These are phyloP conservation scores for Lipomyces yamadae DNA, from an alignment of 805 yeast genomes.

Conservation along the genomic window DNA sequence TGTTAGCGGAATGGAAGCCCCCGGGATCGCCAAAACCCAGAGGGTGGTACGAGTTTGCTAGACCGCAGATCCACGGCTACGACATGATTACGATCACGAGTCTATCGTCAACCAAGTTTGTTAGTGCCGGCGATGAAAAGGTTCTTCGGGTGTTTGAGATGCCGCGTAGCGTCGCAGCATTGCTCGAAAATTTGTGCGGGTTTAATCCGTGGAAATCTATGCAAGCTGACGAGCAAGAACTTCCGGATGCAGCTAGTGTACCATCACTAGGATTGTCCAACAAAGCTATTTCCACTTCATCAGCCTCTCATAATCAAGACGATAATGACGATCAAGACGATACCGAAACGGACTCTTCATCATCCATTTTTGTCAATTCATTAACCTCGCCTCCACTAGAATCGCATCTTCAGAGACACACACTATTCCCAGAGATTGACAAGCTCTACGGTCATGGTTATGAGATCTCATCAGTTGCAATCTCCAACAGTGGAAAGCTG, in stretches of 20 bases:
- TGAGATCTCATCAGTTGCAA: conserved; percentile 81
- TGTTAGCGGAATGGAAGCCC: conserved; percentile 68
- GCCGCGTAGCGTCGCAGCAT: conserved; percentile 74
- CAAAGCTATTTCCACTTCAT: conserved; percentile 69
- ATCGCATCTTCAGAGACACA: conserved; percentile 86
- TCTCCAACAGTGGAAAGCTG: conserved; percentile 62
- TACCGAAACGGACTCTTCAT: conserved; percentile 40
- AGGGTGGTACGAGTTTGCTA: conserved; percentile 88
- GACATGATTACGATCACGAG: conserved; percentile 85
- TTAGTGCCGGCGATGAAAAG: conserved; percentile 97
- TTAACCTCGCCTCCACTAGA: conserved; percentile 76
- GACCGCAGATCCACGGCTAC: conserved; percentile 98
- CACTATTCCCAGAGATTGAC: conserved; percentile 94
- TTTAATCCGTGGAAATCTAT: conserved; percentile 40
- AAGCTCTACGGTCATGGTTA: conserved; percentile 97
- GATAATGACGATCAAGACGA: conserved; percentile 45
- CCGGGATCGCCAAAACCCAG: conserved; percentile 41
- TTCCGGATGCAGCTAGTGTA: conserved; percentile 85
- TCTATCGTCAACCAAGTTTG: conserved; percentile 64
- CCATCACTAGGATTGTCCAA: conserved; percentile 95
- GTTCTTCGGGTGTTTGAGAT: conserved; percentile 84
- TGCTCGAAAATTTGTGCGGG: conserved; percentile 62
- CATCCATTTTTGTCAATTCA: conserved; percentile 54
- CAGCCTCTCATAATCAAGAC: conserved; percentile 40
- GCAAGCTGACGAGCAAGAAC: conserved; percentile 38